phyloP scores from a whole-genome alignment of 441 rosid species.

The Erysimum pusillum region DNA sequence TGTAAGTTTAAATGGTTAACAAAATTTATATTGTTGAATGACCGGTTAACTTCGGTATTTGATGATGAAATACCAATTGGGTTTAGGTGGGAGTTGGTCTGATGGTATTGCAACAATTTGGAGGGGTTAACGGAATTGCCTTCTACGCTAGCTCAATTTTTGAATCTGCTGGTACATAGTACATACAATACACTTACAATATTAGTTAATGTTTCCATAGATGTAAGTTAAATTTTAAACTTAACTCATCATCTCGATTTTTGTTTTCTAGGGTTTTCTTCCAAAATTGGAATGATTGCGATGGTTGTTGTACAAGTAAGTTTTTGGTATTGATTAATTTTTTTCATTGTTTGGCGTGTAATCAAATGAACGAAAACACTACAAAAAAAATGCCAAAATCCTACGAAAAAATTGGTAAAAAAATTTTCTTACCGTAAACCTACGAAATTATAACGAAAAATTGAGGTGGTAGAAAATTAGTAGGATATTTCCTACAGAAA shows the following conservation, averaged over 20 bases:
- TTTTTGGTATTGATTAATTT: background rate
- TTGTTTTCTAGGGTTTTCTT: constrained; percentile 62
- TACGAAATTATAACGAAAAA: no score
- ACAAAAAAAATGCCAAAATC: no score
- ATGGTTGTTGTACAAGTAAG: constrained; percentile 78
- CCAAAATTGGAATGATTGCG: constrained; percentile 67
- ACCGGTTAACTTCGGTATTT: background rate
- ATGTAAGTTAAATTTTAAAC: background rate
- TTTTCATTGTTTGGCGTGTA: background rate
- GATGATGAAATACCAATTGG: background rate
- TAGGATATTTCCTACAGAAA: no score
- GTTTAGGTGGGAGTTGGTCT: constrained; percentile 68
- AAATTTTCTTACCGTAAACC: no score
- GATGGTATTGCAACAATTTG: constrained; percentile 71
- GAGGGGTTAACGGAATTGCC: constrained; percentile 65
- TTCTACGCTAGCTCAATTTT: constrained; percentile 68
- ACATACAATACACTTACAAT: background rate
- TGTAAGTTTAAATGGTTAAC: constrained; percentile 48
- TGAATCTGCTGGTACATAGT: constrained; percentile 64
- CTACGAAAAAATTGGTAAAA: no score
- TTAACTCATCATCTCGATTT: constrained; percentile 1
- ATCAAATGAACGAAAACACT: background rate
- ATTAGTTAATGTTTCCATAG: background rate
- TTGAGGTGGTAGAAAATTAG: no score
- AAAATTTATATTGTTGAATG: no score